Conservation (phyloP, 257 asterid genomes). For the Solanum chilense region DNA sequence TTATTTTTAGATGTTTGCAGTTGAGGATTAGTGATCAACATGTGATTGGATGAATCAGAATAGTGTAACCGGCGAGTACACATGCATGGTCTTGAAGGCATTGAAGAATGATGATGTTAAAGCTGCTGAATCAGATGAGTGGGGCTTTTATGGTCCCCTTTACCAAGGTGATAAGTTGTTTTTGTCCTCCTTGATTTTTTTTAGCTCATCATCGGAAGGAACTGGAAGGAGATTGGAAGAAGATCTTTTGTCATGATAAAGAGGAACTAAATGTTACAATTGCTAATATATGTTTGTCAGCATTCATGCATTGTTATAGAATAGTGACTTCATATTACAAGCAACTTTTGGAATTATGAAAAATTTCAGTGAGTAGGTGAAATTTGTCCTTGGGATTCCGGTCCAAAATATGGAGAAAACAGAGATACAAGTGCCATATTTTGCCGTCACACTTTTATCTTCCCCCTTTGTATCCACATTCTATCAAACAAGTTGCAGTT, state of each 20-base stretch:
- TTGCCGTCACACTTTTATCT: background rate
- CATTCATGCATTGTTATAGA: background rate
- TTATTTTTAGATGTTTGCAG: background rate
- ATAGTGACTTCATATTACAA: background rate
- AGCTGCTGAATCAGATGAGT: conserved; percentile 39
- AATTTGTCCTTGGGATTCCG: background rate
- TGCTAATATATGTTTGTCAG: background rate
- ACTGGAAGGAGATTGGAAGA: background rate
- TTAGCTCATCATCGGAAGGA: background rate
- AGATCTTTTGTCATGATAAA: background rate
- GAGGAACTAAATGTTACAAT: background rate
- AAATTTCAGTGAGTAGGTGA: background rate
- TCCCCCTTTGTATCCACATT: background rate
- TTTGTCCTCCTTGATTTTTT: background rate
- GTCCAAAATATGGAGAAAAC: background rate
- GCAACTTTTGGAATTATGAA: background rate
- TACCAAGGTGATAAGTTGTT: conserved; percentile 38
- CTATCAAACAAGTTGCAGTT: background rate
- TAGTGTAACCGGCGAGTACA: conserved; percentile 76
- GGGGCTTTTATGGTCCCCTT: conserved; percentile 66
- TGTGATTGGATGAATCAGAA: conserved; percentile 33
- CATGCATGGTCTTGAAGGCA: conserved; percentile 85
- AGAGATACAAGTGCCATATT: background rate
- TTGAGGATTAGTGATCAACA: background rate
- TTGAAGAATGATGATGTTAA: conserved; percentile 70